Evolutionary conservation across 148 eudicot genomes (phyloP).

Genomic region (Rhododendron ovatum): DNA sequence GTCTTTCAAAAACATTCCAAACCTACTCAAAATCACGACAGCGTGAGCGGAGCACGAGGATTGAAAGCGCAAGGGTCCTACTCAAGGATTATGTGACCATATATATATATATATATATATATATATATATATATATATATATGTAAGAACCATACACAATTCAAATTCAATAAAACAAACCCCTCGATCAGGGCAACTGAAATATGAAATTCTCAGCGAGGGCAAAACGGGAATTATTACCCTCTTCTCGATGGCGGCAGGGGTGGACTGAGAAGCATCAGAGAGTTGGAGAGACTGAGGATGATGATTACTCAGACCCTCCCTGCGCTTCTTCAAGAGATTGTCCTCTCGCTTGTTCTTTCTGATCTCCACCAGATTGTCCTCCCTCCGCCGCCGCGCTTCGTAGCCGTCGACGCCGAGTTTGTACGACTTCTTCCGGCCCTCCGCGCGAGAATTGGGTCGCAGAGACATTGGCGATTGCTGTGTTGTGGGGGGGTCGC

Average conservation of each 20-base stretch:
- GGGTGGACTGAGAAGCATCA: constrained; percentile 46
- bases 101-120: too few species aligned
- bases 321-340: constrained; percentile 73
- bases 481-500: background rate
- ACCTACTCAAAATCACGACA: too few species aligned
- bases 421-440: constrained; percentile 80
- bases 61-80: too few species aligned
- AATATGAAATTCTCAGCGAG: background rate
- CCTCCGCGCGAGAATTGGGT: constrained; percentile 64
- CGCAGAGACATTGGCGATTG: constrained; percentile 58
- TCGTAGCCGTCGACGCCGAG: constrained; percentile 83
- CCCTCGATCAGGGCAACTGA: constrained; percentile 18
- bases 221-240: constrained; percentile 26
- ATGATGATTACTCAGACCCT: constrained; percentile 33
- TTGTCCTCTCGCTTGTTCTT: constrained; percentile 81
- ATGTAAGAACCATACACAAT: background rate
- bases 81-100: too few species aligned
- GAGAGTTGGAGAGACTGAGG: constrained; percentile 41
- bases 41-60: background rate
- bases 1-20: background rate
- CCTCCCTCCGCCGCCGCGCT: constrained; percentile 89
- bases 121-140: too few species aligned
- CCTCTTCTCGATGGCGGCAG: constrained; percentile 44
- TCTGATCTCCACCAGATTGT: constrained; percentile 90
- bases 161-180: background rate